Base-by-base conservation (phyloP, 768 basidiomycete species). In the Boletales sp. region DNA sequence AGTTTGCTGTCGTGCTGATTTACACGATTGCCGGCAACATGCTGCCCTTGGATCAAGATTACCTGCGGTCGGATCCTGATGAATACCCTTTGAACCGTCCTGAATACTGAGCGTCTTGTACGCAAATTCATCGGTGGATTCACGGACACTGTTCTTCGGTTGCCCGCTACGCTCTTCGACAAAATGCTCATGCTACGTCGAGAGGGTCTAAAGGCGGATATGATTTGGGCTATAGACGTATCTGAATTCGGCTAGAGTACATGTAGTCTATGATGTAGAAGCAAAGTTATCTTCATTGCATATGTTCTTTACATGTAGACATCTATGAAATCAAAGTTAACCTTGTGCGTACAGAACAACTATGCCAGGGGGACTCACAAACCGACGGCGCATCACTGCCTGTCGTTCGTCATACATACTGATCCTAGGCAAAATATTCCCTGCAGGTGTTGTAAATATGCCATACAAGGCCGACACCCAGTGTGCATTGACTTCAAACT, bases 401-500 rank as follows among this genome's bases (percentile, higher is more conserved):
- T 74, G 48, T 79, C 75, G 11, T 55, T 52, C 11, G 68, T 73
- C 77, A 80, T 77, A 40, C 63, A 55, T 18, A 83, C 82, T 40
- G 69, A 70, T 4, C 82, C 82, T 49, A 80, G 10, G 81, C 80
- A 15, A 81, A 82, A 56, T 78, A 76, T n/a, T 69, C 67, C 21
- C 55, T 54, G 31, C 58, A 62, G 60, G 87, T 88, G 56, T 83
- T 80, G 11, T 77, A 73, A 38, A 87, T 72, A 62, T 86, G 76
- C 66, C 88, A 89, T 5, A 84, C 81, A 55, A 70, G 79, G 50
- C 35, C 87, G 72, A 53, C 82, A 81, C 30, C 60, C 58, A 41
- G 70, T 72, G 21, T 81, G 78, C 18, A 74, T 56, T 11, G 40
- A 30, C 38, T 57, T 62, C 40, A 75, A 58, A 9, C 59, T 67